phyloP scores from a whole-genome alignment of 179 eudicot genomes.

The Camellia oleifera region DNA sequence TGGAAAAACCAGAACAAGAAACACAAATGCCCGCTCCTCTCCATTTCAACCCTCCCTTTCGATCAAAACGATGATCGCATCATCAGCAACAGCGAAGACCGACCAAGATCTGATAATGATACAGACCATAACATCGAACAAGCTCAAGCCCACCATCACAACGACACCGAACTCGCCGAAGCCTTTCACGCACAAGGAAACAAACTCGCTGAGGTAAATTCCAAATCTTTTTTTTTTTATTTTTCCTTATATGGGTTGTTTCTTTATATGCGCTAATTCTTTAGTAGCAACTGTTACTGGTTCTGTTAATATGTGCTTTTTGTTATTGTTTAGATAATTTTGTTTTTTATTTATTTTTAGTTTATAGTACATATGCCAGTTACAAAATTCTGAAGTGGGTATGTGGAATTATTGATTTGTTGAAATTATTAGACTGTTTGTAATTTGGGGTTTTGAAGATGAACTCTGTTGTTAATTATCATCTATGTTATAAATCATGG shows the following conservation, averaged over 20 bases:
- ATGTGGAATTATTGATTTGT: too few species aligned
- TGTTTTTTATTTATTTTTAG: too few species aligned
- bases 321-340: too few species aligned
- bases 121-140: background rate
- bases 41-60: constrained; percentile 28
- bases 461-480: too few species aligned
- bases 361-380: too few species aligned
- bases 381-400: too few species aligned
- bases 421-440: too few species aligned
- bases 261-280: too few species aligned
- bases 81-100: background rate
- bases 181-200: constrained; percentile 37
- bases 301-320: too few species aligned
- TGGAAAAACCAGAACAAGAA: constrained; percentile 28
- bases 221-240: background rate
- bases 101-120: background rate
- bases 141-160: constrained; percentile 11
- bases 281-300: too few species aligned
- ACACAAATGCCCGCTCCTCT: constrained; percentile 20
- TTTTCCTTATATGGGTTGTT: background rate
- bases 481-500: too few species aligned
- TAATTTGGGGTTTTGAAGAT: too few species aligned
- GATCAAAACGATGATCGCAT: constrained; percentile 7
- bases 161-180: constrained; percentile 26
- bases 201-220: constrained; percentile 41